Base-by-base conservation (phyloP, 345 rosid species). In the Bretschneidera sinensis region DNA sequence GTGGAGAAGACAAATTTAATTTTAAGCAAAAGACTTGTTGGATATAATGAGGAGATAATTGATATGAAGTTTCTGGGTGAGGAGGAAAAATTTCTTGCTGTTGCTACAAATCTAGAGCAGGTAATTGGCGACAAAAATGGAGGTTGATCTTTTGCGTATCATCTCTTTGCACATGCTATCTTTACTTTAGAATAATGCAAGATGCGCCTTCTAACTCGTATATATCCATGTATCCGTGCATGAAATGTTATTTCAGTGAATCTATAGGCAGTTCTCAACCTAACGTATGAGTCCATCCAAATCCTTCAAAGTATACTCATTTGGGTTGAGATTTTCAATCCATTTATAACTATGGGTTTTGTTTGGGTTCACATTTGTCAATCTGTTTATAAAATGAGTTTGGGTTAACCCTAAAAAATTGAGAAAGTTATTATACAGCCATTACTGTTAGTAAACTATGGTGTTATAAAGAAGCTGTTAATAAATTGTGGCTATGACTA, bases 21-120 rank as follows among this genome's bases (percentile, higher is more conserved):
- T 6, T 60, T 87, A 53, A 75, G 63, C 71, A 87, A 81, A 83
- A 87, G 97, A 71, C 87, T 94, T 58, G 83, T 94, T 54, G 99
- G 99, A 48, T 80, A 86, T 78, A 94, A 90, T 73, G 97, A 90
- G 56, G 99, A 90, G 71, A 94, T 94, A 71, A 69, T 82, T 60
- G 99, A 94, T 74, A 76, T 94, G 95, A 94, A 74, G 67, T 90
- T 90, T 77, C 73, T 94, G 65, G 97, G 97, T 14, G 87, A 84
- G 35, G 96, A 87, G 60, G 99, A 94, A 69, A 78, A 82, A 17
- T 82, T 71, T 77, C 90, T 94, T 13, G 99, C 92, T 71, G 91
- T 87, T 76, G 99, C 97, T 47, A 90, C 99, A 56, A 90, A 90
- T 86, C 79, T 86, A 28, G 97, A 94, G 76, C 92, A 90, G 83